These are phyloP conservation scores for Sarcodon aspratus DNA, from an alignment of 768 basidiomycete species.

Conservation along the genomic window DNA sequence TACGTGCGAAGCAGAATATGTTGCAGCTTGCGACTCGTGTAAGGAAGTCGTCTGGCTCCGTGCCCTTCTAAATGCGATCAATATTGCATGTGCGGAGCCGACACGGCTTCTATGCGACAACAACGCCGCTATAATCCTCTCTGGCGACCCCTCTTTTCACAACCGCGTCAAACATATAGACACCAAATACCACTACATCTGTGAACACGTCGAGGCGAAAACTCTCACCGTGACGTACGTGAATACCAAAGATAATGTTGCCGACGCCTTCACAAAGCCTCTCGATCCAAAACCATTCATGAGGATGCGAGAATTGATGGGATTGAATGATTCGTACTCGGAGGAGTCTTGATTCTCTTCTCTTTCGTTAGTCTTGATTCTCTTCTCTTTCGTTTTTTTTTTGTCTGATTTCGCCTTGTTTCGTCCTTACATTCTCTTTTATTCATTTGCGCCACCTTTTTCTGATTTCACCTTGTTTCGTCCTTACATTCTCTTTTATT, in stretches of 20 bases:
- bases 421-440: too few species aligned
- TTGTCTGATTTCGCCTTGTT: too few species aligned
- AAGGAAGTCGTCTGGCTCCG: conserved; percentile 5
- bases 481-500: too few species aligned
- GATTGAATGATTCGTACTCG: conserved; percentile 9
- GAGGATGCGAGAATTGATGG: conserved; percentile 8
- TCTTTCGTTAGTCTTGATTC: too few species aligned
- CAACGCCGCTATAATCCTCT: conserved; percentile 21
- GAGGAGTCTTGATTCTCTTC: conserved; percentile 6
- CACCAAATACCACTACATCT: conserved; percentile 26
- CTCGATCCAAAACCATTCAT: too few species aligned
- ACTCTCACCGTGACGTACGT: conserved; percentile 19
- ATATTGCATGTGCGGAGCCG: conserved; percentile 14
- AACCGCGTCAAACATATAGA: conserved; percentile 31
- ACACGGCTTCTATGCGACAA: conserved; percentile 23
- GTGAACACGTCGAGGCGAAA: conserved; percentile 18
- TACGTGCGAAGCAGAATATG: conserved; percentile 17
- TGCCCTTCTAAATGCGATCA: conserved; percentile 5
- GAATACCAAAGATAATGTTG: conserved; percentile 21
- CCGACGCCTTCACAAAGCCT: conserved; percentile 28
- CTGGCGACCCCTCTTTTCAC: conserved; percentile 24
- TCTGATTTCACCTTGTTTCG: too few species aligned
- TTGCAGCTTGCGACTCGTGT: conserved; percentile 9
- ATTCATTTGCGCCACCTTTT: too few species aligned
- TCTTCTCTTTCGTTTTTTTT: too few species aligned